Evolutionary conservation across 2,329 filamentous ascomycete genomes (phyloP), one percentile per base, ranked within the genome.

Genomic region (Cercospora sojina): DNA sequence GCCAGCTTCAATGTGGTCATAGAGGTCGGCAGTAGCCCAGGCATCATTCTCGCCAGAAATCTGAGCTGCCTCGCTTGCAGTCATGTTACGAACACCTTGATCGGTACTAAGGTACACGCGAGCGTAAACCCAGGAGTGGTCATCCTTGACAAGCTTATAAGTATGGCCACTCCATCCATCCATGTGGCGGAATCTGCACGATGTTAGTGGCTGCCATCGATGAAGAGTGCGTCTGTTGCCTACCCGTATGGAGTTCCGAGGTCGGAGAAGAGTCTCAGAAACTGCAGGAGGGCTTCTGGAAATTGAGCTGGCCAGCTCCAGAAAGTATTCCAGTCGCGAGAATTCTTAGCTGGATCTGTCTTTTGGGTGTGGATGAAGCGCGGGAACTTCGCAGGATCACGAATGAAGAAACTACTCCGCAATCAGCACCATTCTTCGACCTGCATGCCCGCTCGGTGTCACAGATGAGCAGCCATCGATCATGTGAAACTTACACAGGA

Each of bases 221-320:
- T 66, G 57, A 23, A 23, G 47, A 51, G 9, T 23, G 18, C 12
- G 1, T 51, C 47, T 3, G 6, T 13, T 23, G 82, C 73, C 80
- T 82, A 83, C 1, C 80, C 82, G 12, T 79, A 74, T 0, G 83
- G 83, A 1, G 81, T 84, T 8, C 83, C 83, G 58, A 83, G 82
- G 69, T 85, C 81, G 51, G 78, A 80, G 73, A 84, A 84, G 70
- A 84, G 81, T 58, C 81, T 79, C 80, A 87, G 82, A 59, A 86
- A 69, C 2, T 78, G 78, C 70, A 87, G 83, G 5, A 83, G 78
- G 9, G 79, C 78, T 72, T 86, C 83, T 9, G 80, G 82, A 61
- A 84, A 84, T 58, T 79, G 77, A 61, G 74, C 77, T 49, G 79
- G 77, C 69, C 78, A 79, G 62, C 80, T 77, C 78, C 78, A 81